These are phyloP conservation scores for Rhodotorula sp. DNA, from an alignment of 1,284 basidiomycete species.

Conservation along the genomic window DNA sequence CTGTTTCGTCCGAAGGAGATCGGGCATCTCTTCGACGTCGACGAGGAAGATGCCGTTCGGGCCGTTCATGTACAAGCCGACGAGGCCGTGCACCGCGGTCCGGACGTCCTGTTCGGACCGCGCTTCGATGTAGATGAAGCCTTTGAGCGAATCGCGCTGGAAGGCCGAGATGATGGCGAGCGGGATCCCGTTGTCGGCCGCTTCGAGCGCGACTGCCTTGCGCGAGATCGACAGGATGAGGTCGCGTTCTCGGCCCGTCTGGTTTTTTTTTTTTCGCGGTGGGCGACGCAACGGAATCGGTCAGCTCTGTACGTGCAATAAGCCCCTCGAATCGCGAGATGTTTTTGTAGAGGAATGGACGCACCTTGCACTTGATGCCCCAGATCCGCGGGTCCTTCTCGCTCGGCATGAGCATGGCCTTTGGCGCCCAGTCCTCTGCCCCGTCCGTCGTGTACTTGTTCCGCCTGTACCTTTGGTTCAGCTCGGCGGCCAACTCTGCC, in stretches of 20 bases:
- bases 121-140: slow-evolving; percentile 95
- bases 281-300: not conserved
- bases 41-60: slow-evolving; percentile 61
- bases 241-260: slow-evolving; percentile 88
- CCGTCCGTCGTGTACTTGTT: slow-evolving; percentile 59
- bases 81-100: slow-evolving; percentile 81
- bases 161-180: slow-evolving; percentile 88
- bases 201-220: slow-evolving; percentile 78
- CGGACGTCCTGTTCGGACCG: slow-evolving; percentile 80
- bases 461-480: slow-evolving; percentile 73
- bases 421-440: slow-evolving; percentile 76
- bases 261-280: not conserved
- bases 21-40: slow-evolving; percentile 98
- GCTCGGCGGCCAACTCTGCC: slow-evolving; percentile 78
- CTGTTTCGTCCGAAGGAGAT: slow-evolving; percentile 91
- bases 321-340: slow-evolving; percentile 6
- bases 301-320: not conserved
- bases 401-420: slow-evolving; percentile 92
- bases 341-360: slow-evolving; percentile 35
- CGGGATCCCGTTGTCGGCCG: slow-evolving; percentile 62
- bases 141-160: slow-evolving; percentile 89
- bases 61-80: slow-evolving; percentile 76
- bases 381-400: slow-evolving; percentile 94
- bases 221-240: slow-evolving; percentile 93
- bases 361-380: slow-evolving; percentile 89